Evolutionary conservation across 2,329 filamentous ascomycete genomes (phyloP), one percentile per base, ranked within the genome.

Genomic region (Pseudopyrenochaeta lycopersici): DNA sequence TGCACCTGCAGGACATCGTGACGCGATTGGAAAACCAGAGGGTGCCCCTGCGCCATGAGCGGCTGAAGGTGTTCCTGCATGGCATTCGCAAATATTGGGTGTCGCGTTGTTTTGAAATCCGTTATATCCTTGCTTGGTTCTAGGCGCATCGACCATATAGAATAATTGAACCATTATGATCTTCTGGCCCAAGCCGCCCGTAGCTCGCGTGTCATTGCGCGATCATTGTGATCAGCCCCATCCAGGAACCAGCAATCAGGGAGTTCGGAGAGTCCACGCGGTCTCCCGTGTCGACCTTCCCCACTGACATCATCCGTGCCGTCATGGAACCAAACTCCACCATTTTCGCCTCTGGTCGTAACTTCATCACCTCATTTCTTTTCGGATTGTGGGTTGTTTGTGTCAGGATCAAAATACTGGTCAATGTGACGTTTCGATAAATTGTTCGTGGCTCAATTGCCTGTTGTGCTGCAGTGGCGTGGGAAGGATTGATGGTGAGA

Each of bases 1-100:
- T 35, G 63, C 74, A 12, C 74, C 74, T 6, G 56, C 52, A 11
- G 74, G 74, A 29, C 65, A 63, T 39, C 66, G 71, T n/a, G 64
- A 68, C 18, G 47, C 50, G 39, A 32, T 64, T 31, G 51, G 36
- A 30, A 39, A 46, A 31, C 31, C 45, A 27, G 49, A 48, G 9
- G 29, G 38, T 36, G 35, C 42, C 39, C 51, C 54, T 50, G 54
- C 43, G 46, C 29, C 49, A 15, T 55, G 53, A 49, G 29, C 32
- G 41, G 54, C 17, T 29, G 43, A 21, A 18, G 36, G 46, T 45
- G 57, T 60, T 54, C 57, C 54, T 63, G 60, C 58, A 61, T 55
- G 23, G 30, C 30, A 18, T 31, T 29, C 35, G 43, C 48, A 38
- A 35, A 47, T 39, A 32, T 46, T 29, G 40, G 32, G 30, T 32